A percentile compares a stretch with the other conserved stretches of the same genome.
phyloP scores from a whole-genome alignment of 176 grass and related monocot species.

The Musa itinerans region DNA sequence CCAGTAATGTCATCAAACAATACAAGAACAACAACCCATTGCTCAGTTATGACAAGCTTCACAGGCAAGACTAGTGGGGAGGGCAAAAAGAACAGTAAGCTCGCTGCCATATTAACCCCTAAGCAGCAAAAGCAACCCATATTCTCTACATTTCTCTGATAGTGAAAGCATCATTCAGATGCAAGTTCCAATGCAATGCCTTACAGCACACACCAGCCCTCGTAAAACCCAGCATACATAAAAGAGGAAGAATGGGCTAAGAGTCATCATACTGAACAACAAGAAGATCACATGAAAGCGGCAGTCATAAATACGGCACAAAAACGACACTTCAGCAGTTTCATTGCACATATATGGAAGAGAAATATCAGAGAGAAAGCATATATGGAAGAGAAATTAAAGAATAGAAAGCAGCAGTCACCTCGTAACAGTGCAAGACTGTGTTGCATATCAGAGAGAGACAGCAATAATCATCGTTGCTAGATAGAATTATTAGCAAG shows the following conservation, averaged over 20 bases:
- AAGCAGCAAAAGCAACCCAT: not conserved
- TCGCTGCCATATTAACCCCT: not conserved
- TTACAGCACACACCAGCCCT: not conserved
- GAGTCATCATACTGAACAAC: not conserved
- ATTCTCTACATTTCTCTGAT: not conserved
- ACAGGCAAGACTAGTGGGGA: not conserved
- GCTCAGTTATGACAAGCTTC: not conserved
- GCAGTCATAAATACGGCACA: not conserved
- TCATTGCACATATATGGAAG: not conserved
- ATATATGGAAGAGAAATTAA: not conserved
- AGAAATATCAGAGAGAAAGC: not conserved
- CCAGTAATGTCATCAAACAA: too few species aligned
- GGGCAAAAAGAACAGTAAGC: not conserved
- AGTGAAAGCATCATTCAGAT: not conserved
- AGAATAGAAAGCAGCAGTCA: not conserved
- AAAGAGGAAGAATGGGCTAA: not conserved
- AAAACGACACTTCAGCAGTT: too few species aligned
- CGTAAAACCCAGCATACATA: not conserved
- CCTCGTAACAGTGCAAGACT: not conserved
- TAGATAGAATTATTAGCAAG: not conserved
- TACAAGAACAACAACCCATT: too few species aligned
- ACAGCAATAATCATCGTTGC: not conserved
- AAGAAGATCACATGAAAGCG: not conserved
- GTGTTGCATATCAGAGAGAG: not conserved
- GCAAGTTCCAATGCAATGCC: conserved; percentile 3